These are phyloP conservation scores for Leucocoprinus birnbaumii DNA, from an alignment of 768 basidiomycete genomes.

Conservation along the genomic window DNA sequence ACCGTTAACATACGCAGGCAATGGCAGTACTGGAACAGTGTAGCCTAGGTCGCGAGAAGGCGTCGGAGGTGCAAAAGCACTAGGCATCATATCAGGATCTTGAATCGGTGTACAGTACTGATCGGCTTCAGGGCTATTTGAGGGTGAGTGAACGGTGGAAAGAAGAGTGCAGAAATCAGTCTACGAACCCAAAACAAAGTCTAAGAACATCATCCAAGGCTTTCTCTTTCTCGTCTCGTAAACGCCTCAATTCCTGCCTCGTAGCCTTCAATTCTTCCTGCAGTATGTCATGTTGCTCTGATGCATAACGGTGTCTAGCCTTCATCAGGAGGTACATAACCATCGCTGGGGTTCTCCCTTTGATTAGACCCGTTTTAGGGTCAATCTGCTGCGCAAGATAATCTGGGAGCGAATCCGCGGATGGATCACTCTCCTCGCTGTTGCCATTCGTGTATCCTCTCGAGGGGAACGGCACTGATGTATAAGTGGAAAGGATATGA, in stretches of 20 bases:
- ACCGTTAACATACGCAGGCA: conserved; percentile 9
- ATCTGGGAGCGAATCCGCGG: conserved; percentile 39
- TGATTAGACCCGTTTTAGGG: conserved; percentile 57
- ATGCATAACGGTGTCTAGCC: conserved; percentile 70
- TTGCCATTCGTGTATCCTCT: conserved; percentile 9
- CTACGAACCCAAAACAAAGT: conserved; percentile 25
- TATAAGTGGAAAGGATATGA: conserved; percentile 4
- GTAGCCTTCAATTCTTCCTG: conserved; percentile 60
- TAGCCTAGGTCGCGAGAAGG: conserved; percentile 4
- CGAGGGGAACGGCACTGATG: conserved; percentile 7
- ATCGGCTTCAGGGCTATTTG: conserved; percentile 4
- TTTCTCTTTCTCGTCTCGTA: conserved; percentile 59
- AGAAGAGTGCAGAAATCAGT: background rate
- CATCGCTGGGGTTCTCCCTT: conserved; percentile 67
- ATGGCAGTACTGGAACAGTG: conserved; percentile 1
- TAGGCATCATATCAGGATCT: background rate
- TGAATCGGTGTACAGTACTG: conserved; percentile 2
- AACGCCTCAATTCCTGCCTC: conserved; percentile 47
- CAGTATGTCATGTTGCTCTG: conserved; percentile 65
- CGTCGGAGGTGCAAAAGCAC: background rate
- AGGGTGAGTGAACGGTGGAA: background rate
- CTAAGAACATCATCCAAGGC: conserved; percentile 46
- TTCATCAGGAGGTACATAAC: conserved; percentile 73
- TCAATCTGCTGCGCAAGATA: conserved; percentile 50
- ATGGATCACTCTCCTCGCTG: conserved; percentile 37